These are phyloP conservation scores for Canavalia gladiata DNA, from an alignment of 306 rosid genomes.

Conservation along the genomic window DNA sequence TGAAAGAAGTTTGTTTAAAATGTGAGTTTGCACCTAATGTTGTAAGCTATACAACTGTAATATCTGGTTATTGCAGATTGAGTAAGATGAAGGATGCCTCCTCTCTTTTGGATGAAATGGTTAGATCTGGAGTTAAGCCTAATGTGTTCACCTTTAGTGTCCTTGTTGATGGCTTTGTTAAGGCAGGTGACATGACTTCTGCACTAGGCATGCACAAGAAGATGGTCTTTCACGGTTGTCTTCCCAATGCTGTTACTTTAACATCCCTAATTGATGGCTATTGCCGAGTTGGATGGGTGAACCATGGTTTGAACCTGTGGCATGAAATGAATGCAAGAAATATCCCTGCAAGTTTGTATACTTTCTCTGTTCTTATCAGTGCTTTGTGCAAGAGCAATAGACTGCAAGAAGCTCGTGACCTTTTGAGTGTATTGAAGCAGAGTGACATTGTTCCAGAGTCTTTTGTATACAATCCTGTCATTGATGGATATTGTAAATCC, in stretches of 20 bases:
- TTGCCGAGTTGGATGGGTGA: slow-evolving; percentile 70
- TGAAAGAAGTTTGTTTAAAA: slow-evolving; percentile 60
- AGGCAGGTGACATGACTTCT: slow-evolving; percentile 69
- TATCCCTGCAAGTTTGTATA: slow-evolving; percentile 69
- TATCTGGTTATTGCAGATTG: slow-evolving; percentile 80
- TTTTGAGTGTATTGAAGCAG: slow-evolving; percentile 64
- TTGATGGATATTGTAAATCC: slow-evolving; percentile 50
- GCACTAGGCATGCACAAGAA: slow-evolving; percentile 63
- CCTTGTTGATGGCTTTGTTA: slow-evolving; percentile 79
- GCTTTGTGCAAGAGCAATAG: slow-evolving; percentile 80
- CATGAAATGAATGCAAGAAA: slow-evolving; percentile 67
- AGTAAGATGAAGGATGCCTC: slow-evolving; percentile 71
- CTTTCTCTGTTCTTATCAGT: slow-evolving; percentile 76
- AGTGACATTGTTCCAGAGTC: slow-evolving; percentile 62
- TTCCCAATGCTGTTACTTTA: slow-evolving; percentile 73
- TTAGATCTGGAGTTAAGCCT: slow-evolving; percentile 61
- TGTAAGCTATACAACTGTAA: slow-evolving; percentile 73
- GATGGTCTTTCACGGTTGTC: slow-evolving; percentile 65
- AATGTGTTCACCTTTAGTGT: slow-evolving; percentile 69
- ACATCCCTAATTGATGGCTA: slow-evolving; percentile 80
- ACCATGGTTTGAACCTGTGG: slow-evolving; percentile 73
- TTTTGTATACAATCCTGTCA: slow-evolving; percentile 77
- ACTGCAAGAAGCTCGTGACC: slow-evolving; percentile 67
- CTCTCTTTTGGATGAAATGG: slow-evolving; percentile 71
- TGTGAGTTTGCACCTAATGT: slow-evolving; percentile 60